A percentile compares a stretch with the other conserved stretches of the same genome.
Conservation (phyloP, 1,284 basidiomycete genomes). For the Heterobasidion parviporum region DNA sequence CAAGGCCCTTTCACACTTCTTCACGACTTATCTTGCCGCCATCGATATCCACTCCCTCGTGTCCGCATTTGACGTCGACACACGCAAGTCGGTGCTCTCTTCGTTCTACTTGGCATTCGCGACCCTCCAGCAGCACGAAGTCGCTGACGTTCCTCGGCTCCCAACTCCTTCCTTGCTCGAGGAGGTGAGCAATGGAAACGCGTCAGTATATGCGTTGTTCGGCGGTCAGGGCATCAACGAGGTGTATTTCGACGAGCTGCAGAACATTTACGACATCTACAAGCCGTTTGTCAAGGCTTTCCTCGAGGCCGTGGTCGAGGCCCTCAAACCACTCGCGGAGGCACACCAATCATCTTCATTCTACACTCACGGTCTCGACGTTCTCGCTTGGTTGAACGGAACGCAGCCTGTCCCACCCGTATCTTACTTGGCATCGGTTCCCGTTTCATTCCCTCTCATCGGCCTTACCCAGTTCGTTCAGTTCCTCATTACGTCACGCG, state of each 20-base stretch:
- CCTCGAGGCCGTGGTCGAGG: conserved; percentile 59
- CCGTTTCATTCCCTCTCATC: conserved; percentile 93
- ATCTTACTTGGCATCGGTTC: conserved; percentile 89
- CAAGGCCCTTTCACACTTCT: conserved; percentile 72
- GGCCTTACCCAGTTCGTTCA: conserved; percentile 94
- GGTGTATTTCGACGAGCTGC: conserved; percentile 95
- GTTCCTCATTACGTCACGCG: conserved; percentile 78
- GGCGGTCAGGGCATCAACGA: conserved; percentile 99
- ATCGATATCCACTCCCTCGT: conserved; percentile 80
- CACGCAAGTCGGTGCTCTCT: conserved; percentile 70
- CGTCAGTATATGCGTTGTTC: conserved; percentile 89
- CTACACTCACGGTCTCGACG: conserved; percentile 80
- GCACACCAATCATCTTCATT: conserved; percentile 53
- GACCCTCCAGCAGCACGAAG: conserved; percentile 55
- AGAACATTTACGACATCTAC: conserved; percentile 88
- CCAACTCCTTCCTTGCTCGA: conserved; percentile 71
- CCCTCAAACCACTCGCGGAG: conserved; percentile 71
- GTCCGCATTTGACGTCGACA: conserved; percentile 67
- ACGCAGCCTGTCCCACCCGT: conserved; percentile 64
- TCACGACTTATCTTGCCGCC: conserved; percentile 63
- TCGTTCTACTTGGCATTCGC: conserved; percentile 79
- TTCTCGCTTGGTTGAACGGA: conserved; percentile 80
- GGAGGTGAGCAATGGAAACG: conserved; percentile 61
- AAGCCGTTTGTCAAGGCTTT: conserved; percentile 75
- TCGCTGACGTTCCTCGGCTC: conserved; percentile 52